Base-by-base conservation (phyloP, 768 basidiomycete genomes). In the Phaeotremella skinneri region DNA sequence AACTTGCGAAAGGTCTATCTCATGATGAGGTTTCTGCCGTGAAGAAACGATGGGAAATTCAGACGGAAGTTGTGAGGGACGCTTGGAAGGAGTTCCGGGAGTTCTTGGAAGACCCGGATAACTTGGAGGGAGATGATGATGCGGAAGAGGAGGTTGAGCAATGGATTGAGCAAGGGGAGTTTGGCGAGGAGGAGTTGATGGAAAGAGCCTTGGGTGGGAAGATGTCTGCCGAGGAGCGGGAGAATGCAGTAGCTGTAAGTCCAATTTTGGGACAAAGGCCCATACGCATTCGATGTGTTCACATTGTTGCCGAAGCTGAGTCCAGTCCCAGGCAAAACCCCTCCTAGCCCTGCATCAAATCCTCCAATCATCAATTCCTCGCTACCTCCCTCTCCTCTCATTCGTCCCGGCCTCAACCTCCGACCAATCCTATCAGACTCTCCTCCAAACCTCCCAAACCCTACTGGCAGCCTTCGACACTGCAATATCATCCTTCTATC, bases 71-170 rank as follows among this genome's bases (percentile, higher is more conserved):
- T 6, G 55, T 74, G 4, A 69, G 64, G 42, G 72, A 74, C 53
- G 72, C 69, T 29, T 74, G 72, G 72, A 48, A 43, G 23, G 72
- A 74, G 52, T 74, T 67, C 55, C 66, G 66, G 58, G 72, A 67
- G 30, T 59, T 66, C 23, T 29, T 74, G 14, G 72, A 71, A 17
- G 63, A 62, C 26, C 39, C 30, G 20, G 45, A 56, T 16, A 34
- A 34, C 25, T 17, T 17, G 14, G 58, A 27, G n/a, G 67, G 58
- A 2, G 64, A 50, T 11, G 59, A 56, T 26, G 55, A 30, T 25
- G 61, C 60, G 9, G 49, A 42, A 21, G 59, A 61, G 43, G 55
- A 51, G 14, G 64, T 53, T 14, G 65, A 61, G 50, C 56, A 43
- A 13, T 67, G 60, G 66, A 69, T 49, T 34, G 63, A 61, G 14